A percentile compares a stretch with the other conserved stretches of the same genome.
Evolutionary conservation across 805 yeast genomes (phyloP).

Genomic region (Wickerhamomyces subpelliculosus): DNA sequence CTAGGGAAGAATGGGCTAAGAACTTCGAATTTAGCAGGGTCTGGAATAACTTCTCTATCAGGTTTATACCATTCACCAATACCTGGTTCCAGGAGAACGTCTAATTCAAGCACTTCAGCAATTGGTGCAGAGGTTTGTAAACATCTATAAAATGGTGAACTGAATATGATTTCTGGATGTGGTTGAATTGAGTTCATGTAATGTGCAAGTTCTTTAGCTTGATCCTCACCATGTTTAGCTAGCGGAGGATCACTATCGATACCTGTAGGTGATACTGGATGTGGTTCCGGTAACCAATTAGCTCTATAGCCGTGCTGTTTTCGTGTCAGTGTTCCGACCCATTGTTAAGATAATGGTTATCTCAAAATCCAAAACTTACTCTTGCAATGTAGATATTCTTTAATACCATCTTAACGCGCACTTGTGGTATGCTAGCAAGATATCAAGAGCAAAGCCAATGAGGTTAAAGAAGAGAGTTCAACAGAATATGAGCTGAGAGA

Average conservation of each 20-base stretch:
- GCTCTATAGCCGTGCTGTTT: constrained; percentile 77
- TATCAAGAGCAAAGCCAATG: not conserved
- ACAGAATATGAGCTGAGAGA: no score
- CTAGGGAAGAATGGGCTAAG: constrained; percentile 51
- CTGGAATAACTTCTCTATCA: constrained; percentile 62
- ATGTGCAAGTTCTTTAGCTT: constrained; percentile 72
- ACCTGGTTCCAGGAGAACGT: constrained; percentile 69
- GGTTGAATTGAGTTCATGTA: constrained; percentile 45
- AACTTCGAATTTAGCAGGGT: constrained; percentile 48
- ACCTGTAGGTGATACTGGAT: constrained; percentile 80
- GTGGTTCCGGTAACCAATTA: constrained; percentile 73
- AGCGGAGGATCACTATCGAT: constrained; percentile 84
- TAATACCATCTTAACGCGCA: constrained; percentile 43
- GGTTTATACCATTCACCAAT: constrained; percentile 88
- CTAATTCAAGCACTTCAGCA: constrained; percentile 49
- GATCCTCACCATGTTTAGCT: constrained; percentile 83
- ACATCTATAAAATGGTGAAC: constrained; percentile 88
- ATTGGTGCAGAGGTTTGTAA: constrained; percentile 73
- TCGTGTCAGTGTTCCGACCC: no score
- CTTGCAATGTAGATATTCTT: constrained; percentile 64
- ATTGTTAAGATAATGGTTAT: no score
- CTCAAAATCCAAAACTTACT: constrained; percentile 20
- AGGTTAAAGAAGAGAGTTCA: no score
- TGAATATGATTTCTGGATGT: constrained; percentile 62
- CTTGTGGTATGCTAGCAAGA: no score